Base-by-base conservation (phyloP, 768 basidiomycete genomes). In the Pleurotus sapidus region DNA sequence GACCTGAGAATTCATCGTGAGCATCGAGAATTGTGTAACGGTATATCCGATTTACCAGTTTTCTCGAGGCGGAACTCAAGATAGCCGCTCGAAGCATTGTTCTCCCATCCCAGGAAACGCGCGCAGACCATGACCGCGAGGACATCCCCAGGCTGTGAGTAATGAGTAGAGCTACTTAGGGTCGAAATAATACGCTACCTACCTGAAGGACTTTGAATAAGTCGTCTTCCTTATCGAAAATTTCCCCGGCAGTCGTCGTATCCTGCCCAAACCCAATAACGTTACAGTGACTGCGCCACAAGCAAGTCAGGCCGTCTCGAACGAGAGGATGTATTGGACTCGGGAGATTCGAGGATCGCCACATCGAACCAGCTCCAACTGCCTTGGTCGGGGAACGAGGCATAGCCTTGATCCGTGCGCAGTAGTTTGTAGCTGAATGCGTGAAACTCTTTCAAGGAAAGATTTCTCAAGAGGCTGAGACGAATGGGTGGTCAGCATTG, bases 281-380 rank as follows among this genome's bases (percentile, higher is more conserved):
- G n/a, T 66, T 64, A 18, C 61, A 56, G 51, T 72, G 70, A 55
- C 68, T 68, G 4, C 57, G 14, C 70, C 71, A 72, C 7, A 69
- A 64, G 6, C 70, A 58, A 14, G 61, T 58, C 5, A 61, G 54
- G 5, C 65, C 65, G 48, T 70, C 62, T 49, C 64, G 69, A 15
- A 64, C 63, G 24, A 60, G 63, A 1, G 68, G 68, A n/a, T n/a
- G 54, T 46, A 4, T 57, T 61, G 3, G 65, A 55, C 17, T 65
- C 61, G 1, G 68, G 59, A 5, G 59, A 65, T 23, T 67, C 64
- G 12, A 71, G 64, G 51, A 72, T 62, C 45, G 67, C 64, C 3
- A 72, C 49, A 55, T 72, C 70, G 55, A 70, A 72, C 70, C 71
- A 72, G 45, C 66, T 70, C 66, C 69, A 71, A 23, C 63, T 66